phyloP scores from a whole-genome alignment of 148 eudicot species.

The Silene uniflora region DNA sequence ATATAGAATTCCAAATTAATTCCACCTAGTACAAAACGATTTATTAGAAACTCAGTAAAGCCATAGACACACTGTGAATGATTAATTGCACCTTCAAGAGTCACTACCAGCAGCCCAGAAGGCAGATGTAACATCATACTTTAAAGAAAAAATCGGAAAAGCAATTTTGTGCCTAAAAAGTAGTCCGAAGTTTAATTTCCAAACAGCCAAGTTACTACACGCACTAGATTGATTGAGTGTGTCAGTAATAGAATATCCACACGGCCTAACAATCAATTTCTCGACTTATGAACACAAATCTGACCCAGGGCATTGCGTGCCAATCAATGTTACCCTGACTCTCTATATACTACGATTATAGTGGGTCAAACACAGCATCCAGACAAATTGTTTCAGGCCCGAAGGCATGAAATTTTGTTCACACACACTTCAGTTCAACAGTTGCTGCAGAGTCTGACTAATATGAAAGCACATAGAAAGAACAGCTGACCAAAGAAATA shows the following conservation, averaged over 20 bases:
- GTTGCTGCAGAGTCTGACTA: background rate
- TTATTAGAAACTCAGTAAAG: background rate
- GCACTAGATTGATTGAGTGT: background rate
- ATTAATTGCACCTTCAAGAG: background rate
- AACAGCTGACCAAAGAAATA: background rate
- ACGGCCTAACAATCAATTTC: background rate
- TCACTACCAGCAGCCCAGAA: background rate
- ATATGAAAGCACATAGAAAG: too few species aligned
- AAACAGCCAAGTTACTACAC: background rate
- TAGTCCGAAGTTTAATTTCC: background rate
- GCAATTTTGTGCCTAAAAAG: background rate
- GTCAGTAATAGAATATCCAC: background rate
- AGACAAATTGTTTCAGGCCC: too few species aligned
- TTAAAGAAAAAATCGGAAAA: background rate
- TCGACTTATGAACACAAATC: background rate
- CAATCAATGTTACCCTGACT: too few species aligned
- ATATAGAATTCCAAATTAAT: conserved; percentile 16
- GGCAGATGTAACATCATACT: background rate
- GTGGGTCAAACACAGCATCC: background rate
- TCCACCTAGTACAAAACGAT: conserved; percentile 14
- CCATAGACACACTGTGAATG: background rate
- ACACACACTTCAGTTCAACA: background rate
- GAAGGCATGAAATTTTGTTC: too few species aligned
- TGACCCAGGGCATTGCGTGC: too few species aligned
- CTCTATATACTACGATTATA: too few species aligned